These are phyloP conservation scores for Phalaenopsis equestris DNA, from an alignment of 106 monocot genomes.

Conservation along the genomic window DNA sequence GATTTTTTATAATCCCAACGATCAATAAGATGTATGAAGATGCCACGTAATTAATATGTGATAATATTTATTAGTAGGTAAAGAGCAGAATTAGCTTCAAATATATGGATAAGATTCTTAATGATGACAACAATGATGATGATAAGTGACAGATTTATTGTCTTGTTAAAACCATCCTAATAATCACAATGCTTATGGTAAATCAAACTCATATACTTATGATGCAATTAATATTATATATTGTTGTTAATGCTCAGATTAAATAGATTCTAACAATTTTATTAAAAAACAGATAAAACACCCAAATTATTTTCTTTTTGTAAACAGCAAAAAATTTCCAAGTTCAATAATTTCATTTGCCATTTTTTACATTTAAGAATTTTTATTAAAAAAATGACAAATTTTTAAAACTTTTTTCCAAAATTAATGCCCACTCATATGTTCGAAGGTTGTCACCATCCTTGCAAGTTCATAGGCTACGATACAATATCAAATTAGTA, in stretches of 20 bases:
- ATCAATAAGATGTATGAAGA: not conserved
- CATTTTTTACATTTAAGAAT: no score
- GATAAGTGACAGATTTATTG: not conserved
- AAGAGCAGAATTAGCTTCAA: not conserved
- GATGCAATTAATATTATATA: no score
- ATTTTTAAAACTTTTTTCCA: no score
- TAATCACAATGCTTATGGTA: not conserved
- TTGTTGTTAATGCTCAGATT: not conserved
- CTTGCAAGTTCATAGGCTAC: not conserved
- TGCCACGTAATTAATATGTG: not conserved
- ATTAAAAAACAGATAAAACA: no score
- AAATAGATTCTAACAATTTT: no score
- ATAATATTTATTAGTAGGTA: not conserved
- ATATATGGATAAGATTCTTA: not conserved
- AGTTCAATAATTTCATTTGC: no score
- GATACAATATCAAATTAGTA: not conserved
- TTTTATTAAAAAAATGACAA: no score
- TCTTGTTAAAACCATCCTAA: not conserved
- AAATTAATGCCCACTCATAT: not conserved
- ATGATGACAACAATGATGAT: not conserved
- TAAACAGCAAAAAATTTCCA: no score
- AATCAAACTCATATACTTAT: no score
- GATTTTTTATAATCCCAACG: not conserved
- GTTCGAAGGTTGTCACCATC: not conserved
- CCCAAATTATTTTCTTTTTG: no score